Conservation (phyloP, 129 eudicot genomes). For the Helianthus tuberosus region DNA sequence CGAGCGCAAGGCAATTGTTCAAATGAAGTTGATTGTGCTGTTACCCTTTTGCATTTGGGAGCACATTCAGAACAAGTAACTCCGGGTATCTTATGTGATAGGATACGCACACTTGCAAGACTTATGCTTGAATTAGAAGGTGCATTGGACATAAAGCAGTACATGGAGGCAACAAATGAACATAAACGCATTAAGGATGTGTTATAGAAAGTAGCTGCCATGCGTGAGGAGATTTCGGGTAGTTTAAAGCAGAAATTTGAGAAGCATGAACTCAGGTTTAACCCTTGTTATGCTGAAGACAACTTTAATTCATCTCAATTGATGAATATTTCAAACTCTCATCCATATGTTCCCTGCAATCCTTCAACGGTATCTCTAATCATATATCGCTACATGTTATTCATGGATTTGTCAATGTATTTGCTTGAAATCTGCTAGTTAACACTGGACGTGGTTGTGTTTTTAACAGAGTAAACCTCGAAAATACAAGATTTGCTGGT, state of each 20-base stretch:
- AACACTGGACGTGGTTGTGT: slow-evolving; percentile 13
- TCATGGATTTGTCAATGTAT: not conserved
- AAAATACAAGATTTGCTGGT: slow-evolving; percentile 1
- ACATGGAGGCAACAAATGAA: slow-evolving; percentile 46
- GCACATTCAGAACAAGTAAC: too few species aligned
- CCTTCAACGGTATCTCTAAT: slow-evolving; percentile 17
- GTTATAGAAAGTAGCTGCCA: too few species aligned
- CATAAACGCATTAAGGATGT: slow-evolving; percentile 18
- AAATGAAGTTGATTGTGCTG: too few species aligned
- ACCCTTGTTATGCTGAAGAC: too few species aligned
- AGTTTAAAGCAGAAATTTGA: too few species aligned
- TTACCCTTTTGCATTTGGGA: too few species aligned
- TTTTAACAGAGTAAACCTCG: slow-evolving; percentile 15
- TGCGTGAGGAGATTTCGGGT: too few species aligned
- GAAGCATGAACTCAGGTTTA: too few species aligned
- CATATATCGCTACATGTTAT: not conserved
- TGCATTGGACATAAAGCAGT: slow-evolving; percentile 18
- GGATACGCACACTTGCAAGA: slow-evolving; percentile 27
- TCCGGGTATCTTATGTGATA: too few species aligned
- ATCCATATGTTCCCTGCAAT: not conserved
- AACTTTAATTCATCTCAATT: slow-evolving; percentile 26
- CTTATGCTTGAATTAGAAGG: slow-evolving; percentile 49
- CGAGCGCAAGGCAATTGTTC: too few species aligned
- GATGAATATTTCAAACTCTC: slow-evolving; percentile 40
- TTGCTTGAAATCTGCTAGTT: not conserved